Evolutionary conservation across 139 green algal genomes (phyloP).

Genomic region (Chlamydomonas eustigma): DNA sequence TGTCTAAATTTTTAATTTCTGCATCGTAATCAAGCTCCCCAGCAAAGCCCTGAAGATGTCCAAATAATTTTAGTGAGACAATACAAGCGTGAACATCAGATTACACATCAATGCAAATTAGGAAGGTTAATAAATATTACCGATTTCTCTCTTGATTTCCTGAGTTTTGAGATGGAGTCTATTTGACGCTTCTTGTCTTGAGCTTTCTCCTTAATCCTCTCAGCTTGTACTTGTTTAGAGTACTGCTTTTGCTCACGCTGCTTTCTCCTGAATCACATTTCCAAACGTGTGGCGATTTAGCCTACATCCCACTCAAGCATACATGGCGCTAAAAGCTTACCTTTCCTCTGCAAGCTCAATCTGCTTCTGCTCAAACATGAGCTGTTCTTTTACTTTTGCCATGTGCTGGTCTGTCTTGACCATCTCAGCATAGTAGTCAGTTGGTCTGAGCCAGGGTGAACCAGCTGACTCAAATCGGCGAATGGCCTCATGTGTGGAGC

Average conservation of each 20-base stretch:
- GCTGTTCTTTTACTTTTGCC: slow-evolving; percentile 80
- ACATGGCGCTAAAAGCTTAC: too few relatives aligned
- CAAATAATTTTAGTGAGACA: background rate
- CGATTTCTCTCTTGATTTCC: slow-evolving; percentile 52
- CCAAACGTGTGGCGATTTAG: too few relatives aligned
- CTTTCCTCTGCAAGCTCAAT: slow-evolving; percentile 67
- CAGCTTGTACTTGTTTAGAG: slow-evolving; percentile 84
- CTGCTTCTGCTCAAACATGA: slow-evolving; percentile 78
- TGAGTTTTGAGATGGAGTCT: slow-evolving; percentile 69
- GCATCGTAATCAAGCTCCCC: slow-evolving; percentile 76
- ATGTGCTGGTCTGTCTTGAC: slow-evolving; percentile 97
- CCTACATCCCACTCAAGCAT: too few relatives aligned
- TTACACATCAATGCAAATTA: background rate
- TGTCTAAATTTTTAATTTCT: slow-evolving; percentile 46
- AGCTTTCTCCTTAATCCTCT: slow-evolving; percentile 77
- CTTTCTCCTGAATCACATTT: slow-evolving; percentile 69
- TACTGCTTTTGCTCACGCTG: slow-evolving; percentile 88
- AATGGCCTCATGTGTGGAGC: slow-evolving; percentile 62
- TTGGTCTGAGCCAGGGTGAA: slow-evolving; percentile 71
- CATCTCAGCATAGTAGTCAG: slow-evolving; percentile 97
- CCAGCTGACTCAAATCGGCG: slow-evolving; percentile 58
- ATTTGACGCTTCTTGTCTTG: slow-evolving; percentile 83
- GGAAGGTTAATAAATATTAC: background rate
- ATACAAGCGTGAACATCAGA: background rate
- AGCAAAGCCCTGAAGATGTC: slow-evolving; percentile 37